Conservation (phyloP, 129 eudicot species). For the Flaveria sonorensis region DNA sequence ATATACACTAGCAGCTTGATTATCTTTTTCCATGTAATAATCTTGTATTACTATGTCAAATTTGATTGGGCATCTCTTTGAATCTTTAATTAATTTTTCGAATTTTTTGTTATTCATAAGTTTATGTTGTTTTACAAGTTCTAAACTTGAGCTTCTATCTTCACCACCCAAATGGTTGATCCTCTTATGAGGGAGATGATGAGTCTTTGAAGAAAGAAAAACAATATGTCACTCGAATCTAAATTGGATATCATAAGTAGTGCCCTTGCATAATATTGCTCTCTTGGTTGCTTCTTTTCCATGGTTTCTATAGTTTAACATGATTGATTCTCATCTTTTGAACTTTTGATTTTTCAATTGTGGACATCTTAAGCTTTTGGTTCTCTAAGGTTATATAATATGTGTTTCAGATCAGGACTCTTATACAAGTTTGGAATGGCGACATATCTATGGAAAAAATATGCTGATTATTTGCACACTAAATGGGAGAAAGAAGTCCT, state of each 20-base stretch:
- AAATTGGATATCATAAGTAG: not conserved
- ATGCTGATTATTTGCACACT: conserved; percentile 67
- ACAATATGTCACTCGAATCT: not conserved
- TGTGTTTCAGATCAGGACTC: conserved; percentile 1
- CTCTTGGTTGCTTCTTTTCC: conserved; percentile 8
- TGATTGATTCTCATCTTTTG: not conserved
- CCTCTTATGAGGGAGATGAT: not conserved
- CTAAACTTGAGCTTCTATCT: conserved; percentile 10
- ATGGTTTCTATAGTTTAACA: not conserved
- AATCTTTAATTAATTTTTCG: not conserved
- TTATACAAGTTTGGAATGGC: conserved; percentile 43
- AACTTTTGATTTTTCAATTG: conserved; percentile 1
- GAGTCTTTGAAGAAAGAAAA: not conserved
- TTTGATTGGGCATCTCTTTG: conserved; percentile 11
- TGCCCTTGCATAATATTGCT: not conserved
- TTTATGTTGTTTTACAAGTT: not conserved
- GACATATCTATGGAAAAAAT: conserved; percentile 82
- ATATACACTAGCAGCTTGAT: not conserved
- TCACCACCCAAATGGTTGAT: conserved; percentile 14
- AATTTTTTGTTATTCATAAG: not conserved
- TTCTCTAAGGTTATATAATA: not conserved
- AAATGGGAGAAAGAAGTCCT: conserved; percentile 80
- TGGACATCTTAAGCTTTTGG: not conserved
- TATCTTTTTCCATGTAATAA: too few relatives aligned
- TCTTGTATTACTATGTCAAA: not conserved